Evolutionary conservation across 2,329 filamentous ascomycete species (phyloP), one percentile per base, ranked within the genome.

Genomic region (Grosmannia serpens): DNA sequence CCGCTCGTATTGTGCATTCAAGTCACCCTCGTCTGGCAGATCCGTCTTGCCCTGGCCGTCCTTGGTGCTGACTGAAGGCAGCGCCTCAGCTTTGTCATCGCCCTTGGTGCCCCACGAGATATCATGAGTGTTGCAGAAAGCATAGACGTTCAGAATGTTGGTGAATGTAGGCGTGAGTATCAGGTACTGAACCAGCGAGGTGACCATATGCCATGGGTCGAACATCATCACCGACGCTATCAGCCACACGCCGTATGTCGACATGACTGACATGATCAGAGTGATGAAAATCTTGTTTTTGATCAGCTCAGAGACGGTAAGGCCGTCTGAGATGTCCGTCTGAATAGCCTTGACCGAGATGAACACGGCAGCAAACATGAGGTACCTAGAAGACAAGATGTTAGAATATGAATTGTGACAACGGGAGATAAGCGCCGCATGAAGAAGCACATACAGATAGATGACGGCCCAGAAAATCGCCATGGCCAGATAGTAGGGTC

Each of bases 171-270:
- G 94, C 0, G 91, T 96, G 59, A 99, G 81, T 49, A 97, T 83
- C 66, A 97, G 85, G 71, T 99, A 99, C 81, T 97, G 94, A 54
- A 91, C 72, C 72, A 97, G 90, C 59, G 87, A 86, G n/a, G 94
- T 97, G 71, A 96, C 81, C 91, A 99, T 97, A 75, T 99, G 94
- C 92, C 94, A 99, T 4, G 94, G 94, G 70, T 99, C 94, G 72
- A 97, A 85, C 85, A 97, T 97, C 65, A 99, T 78, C 64, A 99
- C 79, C 10, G 91, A 96, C 0, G 90, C 88, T 55, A 99, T 74
- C 60, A 97, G 81, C 87, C 91, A 99, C 67, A 99, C 85, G 62
- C 95, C 80, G 70, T 94, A 99, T 0, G 94, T 99, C 13, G 91
- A 94, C 67, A 88, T 82, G 67, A 97, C 82, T 0, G 91, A 96